A percentile compares a stretch with the other conserved stretches of the same genome.
Conservation (phyloP, 352 stramenopile genomes). For the Phytopythium kandeliae region DNA sequence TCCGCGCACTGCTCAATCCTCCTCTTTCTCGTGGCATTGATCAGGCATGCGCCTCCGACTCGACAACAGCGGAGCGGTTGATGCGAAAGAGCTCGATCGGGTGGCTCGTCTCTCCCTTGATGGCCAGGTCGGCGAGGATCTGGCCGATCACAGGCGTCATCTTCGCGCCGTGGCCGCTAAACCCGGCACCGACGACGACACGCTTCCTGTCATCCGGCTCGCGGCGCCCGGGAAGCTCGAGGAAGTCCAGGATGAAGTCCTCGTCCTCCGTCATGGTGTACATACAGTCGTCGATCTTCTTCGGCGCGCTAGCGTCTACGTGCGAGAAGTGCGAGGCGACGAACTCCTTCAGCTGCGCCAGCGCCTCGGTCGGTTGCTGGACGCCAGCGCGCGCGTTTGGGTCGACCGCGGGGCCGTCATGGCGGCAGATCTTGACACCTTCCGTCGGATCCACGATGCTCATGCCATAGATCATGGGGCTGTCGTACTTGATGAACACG, state of each 20-base stretch:
- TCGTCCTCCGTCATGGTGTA: conserved; percentile 79
- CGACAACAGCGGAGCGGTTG: conserved; percentile 3
- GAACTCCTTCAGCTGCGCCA: conserved; percentile 25
- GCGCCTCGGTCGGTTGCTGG: conserved; percentile 18
- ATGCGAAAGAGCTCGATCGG: conserved; percentile 38
- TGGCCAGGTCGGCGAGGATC: conserved; percentile 65
- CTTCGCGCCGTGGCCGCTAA: conserved; percentile 83
- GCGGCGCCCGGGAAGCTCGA: conserved; percentile 8
- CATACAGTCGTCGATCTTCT: conserved; percentile 63
- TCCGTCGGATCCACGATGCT: conserved; percentile 31
- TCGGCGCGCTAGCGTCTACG: conserved; percentile 33
- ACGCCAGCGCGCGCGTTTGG: conserved; percentile 33
- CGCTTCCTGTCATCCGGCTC: conserved; percentile 14
- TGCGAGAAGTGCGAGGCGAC: conserved; percentile 39
- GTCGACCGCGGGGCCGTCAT: conserved; percentile 43
- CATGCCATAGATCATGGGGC: conserved; percentile 46
- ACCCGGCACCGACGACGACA: conserved; percentile 65
- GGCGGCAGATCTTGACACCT: conserved; percentile 74
- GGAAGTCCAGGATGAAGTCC: conserved; percentile 72
- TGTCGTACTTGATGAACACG: conserved; percentile 63
- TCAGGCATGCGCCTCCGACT: too few species aligned
- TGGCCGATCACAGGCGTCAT: conserved; percentile 81
- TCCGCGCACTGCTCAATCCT: too few species aligned
- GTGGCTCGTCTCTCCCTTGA: conserved; percentile 36
- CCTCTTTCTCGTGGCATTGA: too few species aligned